A percentile compares a stretch with the other conserved stretches of the same genome.
Conservation (phyloP, 2,329 filamentous ascomycete genomes). For the Xylariaceae sp. region DNA sequence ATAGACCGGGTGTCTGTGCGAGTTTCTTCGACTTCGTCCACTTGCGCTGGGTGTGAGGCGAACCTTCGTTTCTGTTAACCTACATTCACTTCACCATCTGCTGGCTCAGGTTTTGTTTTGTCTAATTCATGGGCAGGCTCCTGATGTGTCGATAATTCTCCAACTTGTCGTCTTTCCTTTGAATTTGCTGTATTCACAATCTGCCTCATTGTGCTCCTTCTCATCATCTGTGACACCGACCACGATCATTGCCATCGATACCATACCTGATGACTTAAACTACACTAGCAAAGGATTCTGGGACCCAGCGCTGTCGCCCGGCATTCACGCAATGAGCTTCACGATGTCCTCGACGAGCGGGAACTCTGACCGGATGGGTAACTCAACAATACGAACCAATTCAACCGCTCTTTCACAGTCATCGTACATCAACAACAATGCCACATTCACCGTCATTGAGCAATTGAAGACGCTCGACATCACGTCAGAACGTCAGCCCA, state of each 20-base stretch:
- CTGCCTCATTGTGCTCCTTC: constrained; percentile 10
- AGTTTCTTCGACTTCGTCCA: constrained; percentile 28
- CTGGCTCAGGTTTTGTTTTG: constrained; percentile 43
- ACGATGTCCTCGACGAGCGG: constrained; percentile 22
- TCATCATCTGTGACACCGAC: constrained; percentile 24
- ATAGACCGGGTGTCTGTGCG: constrained; percentile 30
- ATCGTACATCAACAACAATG: constrained; percentile 35
- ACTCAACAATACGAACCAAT: constrained; percentile 23
- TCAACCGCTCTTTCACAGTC: constrained; percentile 26
- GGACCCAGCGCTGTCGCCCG: constrained; percentile 30
- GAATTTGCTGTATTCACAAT: constrained; percentile 25
- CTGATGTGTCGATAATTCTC: constrained; percentile 25
- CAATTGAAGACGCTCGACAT: constrained; percentile 49
- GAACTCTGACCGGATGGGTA: constrained; percentile 22
- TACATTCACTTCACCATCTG: constrained; percentile 30
- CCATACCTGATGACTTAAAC: constrained; percentile 45
- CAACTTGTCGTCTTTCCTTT: constrained; percentile 23
- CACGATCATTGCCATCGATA: constrained; percentile 28
- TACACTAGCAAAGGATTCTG: constrained; percentile 29
- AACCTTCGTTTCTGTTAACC: constrained; percentile 34
- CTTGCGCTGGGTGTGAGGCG: constrained; percentile 24
- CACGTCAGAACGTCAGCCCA: constrained; percentile 57
- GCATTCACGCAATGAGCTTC: constrained; percentile 20
- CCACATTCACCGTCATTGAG: constrained; percentile 45
- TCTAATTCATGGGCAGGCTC: constrained; percentile 39